These are phyloP conservation scores for Raffaelea deltoideospora DNA, from an alignment of 2,329 filamentous ascomycete genomes.

Conservation along the genomic window DNA sequence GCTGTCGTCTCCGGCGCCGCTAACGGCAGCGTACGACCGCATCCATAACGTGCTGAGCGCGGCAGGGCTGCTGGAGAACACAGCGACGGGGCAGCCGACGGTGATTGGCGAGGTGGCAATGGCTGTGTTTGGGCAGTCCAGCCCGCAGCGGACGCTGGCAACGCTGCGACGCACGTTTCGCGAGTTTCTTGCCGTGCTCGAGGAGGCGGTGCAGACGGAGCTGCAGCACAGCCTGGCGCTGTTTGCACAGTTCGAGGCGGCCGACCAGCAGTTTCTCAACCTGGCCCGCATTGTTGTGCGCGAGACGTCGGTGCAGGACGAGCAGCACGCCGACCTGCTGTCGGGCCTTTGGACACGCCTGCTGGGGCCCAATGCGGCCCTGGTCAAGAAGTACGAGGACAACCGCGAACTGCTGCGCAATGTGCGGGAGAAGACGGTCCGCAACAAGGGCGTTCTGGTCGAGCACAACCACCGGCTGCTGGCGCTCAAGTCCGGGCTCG, in stretches of 20 bases:
- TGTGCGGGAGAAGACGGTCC: constrained; percentile 68
- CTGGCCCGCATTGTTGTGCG: constrained; percentile 73
- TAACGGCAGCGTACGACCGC: constrained; percentile 67
- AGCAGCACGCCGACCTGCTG: constrained; percentile 65
- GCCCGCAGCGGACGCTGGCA: constrained; percentile 63
- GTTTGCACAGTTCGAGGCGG: constrained; percentile 79
- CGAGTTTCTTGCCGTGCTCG: constrained; percentile 73
- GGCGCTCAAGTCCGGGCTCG: constrained; percentile 72
- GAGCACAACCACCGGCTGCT: constrained; percentile 76
- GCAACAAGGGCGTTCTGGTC: constrained; percentile 74
- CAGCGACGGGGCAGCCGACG: constrained; percentile 41
- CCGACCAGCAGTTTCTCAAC: constrained; percentile 82
- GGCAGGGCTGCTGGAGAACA: constrained; percentile 42
- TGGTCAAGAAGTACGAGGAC: constrained; percentile 81
- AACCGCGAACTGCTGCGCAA: constrained; percentile 68
- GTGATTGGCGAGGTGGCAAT: constrained; percentile 53
- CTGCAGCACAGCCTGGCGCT: constrained; percentile 65
- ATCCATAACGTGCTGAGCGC: constrained; percentile 62
- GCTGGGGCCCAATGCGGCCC: constrained; percentile 57
- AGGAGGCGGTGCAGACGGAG: constrained; percentile 78
- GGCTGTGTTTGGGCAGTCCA: constrained; percentile 63
- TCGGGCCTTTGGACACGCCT: constrained; percentile 75
- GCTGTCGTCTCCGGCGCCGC: constrained; percentile 38
- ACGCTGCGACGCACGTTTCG: constrained; percentile 78
- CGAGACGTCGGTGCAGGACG: constrained; percentile 69